A percentile compares a stretch with the other conserved stretches of the same genome.
These are phyloP conservation scores for Colletotrichum costaricense DNA, from an alignment of 2,329 filamentous ascomycete species.

Conservation along the genomic window DNA sequence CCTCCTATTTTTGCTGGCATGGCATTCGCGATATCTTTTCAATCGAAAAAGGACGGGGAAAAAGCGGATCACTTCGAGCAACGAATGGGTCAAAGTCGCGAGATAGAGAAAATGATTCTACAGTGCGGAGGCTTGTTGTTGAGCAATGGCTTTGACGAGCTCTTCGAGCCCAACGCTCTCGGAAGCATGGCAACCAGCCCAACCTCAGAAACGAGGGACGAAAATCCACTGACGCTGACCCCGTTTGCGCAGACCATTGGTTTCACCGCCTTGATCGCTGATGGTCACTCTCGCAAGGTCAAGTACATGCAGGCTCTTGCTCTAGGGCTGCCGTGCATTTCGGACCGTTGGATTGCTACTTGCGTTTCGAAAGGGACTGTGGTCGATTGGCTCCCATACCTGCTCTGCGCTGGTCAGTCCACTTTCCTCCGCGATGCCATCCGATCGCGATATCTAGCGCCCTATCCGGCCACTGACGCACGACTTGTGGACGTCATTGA, in stretches of 20 bases:
- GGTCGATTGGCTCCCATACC: constrained; percentile 82
- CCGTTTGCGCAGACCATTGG: constrained; percentile 65
- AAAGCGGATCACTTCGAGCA: constrained; percentile 60
- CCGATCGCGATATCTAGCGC: constrained; percentile 75
- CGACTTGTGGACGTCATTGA: constrained; percentile 68
- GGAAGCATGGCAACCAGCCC: constrained; percentile 46
- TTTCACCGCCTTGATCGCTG: constrained; percentile 88
- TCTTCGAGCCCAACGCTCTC: constrained; percentile 70
- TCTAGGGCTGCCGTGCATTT: constrained; percentile 87
- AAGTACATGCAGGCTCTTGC: constrained; percentile 97
- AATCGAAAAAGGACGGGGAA: constrained; percentile 60
- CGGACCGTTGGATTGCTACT: constrained; percentile 81
- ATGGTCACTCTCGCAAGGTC: constrained; percentile 84
- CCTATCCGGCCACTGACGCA: constrained; percentile 69
- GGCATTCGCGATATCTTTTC: constrained; percentile 88
- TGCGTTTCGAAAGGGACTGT: constrained; percentile 72
- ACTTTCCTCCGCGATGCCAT: constrained; percentile 80
- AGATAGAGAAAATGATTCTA: constrained; percentile 71
- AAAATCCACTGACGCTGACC: constrained; percentile 62
- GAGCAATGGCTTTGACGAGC: constrained; percentile 80
- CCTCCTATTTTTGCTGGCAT: constrained; percentile 77
- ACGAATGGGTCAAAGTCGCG: constrained; percentile 52
- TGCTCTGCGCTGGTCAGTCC: constrained; percentile 87
- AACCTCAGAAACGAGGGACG: constrained; percentile 42
- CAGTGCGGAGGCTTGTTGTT: constrained; percentile 80